Evolutionary conservation across 345 rosid genomes (phyloP).

Genomic region (Alliaria petiolata): DNA sequence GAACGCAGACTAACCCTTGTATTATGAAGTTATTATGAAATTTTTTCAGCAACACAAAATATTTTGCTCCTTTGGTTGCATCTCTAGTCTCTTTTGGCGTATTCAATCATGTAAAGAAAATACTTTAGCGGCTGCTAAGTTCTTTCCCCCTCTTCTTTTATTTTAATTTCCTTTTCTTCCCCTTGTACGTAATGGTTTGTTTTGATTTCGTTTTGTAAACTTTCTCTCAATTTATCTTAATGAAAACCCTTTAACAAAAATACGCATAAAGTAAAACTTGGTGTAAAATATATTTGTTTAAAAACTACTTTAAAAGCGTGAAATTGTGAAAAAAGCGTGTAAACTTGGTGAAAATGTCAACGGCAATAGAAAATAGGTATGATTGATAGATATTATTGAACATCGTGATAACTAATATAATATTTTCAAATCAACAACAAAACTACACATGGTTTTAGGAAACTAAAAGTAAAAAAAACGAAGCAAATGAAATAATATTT

Average conservation of each 20-base stretch:
- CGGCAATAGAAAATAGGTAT: neutral
- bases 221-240: no score
- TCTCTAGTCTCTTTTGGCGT: no score
- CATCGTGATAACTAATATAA: neutral
- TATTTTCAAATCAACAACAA: neutral
- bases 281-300: neutral
- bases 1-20: neutral
- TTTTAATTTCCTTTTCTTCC: no score
- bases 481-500: neutral
- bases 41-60: neutral
- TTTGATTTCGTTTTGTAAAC: no score
- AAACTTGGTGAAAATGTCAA: slow-evolving; percentile 18
- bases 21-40: neutral
- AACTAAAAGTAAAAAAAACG: neutral
- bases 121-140: no score
- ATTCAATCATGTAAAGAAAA: no score
- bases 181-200: no score
- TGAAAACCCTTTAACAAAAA: no score
- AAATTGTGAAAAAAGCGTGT: neutral
- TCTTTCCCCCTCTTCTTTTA: no score
- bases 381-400: slow-evolving; percentile 13
- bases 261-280: neutral
- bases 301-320: slow-evolving; percentile 16
- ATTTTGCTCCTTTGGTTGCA: no score
- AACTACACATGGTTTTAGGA: neutral